A percentile compares a stretch with the other conserved stretches of the same genome.
These are phyloP conservation scores for Adansonia grandidieri DNA, from an alignment of 441 rosid species.

Conservation along the genomic window DNA sequence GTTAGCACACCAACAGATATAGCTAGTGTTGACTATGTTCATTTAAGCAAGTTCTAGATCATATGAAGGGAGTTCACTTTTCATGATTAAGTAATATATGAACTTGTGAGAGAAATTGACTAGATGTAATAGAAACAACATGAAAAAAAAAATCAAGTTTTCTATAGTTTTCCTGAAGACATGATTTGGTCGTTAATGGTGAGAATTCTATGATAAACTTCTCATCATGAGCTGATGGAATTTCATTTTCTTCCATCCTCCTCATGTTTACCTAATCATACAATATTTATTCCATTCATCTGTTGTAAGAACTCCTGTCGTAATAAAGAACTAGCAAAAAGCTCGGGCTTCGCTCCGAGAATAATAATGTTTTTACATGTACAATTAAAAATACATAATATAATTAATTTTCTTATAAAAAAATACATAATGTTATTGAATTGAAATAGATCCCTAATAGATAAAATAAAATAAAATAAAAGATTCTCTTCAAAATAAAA, in stretches of 20 bases:
- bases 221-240: background rate
- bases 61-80: background rate
- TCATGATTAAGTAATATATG: background rate
- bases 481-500: too few relatives aligned
- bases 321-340: too few relatives aligned
- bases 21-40: constrained; percentile 92
- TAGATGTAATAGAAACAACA: background rate
- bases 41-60: constrained; percentile 47
- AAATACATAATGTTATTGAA: too few relatives aligned
- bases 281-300: constrained; percentile 2
- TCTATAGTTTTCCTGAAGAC: background rate
- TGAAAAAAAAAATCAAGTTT: background rate
- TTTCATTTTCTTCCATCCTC: constrained; percentile 21
- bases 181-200: background rate
- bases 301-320: background rate
- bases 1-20: constrained; percentile 87
- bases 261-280: constrained; percentile 1
- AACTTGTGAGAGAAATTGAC: background rate
- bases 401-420: too few relatives aligned
- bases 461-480: too few relatives aligned
- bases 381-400: too few relatives aligned
- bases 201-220: background rate
- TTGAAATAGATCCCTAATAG: too few relatives aligned
- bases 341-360: too few relatives aligned
- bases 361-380: too few relatives aligned